phyloP scores from a whole-genome alignment of 2,329 filamentous ascomycete genomes.

The Ophiostoma sp. region DNA sequence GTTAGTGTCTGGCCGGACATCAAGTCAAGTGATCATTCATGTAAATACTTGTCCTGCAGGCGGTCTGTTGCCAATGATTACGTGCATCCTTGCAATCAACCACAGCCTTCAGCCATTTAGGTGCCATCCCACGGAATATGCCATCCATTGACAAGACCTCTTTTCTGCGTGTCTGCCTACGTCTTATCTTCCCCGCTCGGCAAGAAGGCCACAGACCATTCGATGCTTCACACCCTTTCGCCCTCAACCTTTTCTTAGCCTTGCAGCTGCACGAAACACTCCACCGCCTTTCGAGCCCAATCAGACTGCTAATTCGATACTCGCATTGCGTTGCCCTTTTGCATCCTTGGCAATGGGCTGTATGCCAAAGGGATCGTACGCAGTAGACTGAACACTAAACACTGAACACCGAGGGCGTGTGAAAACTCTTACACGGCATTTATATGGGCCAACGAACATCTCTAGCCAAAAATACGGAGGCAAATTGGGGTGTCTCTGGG shows the following conservation, averaged over 20 bases:
- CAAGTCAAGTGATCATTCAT: not conserved
- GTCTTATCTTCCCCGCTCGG: conserved; percentile 4
- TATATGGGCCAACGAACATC: too few relatives aligned
- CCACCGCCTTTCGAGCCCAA: not conserved
- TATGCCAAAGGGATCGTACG: not conserved
- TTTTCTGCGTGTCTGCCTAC: not conserved
- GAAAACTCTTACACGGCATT: not conserved
- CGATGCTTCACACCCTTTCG: conserved; percentile 4
- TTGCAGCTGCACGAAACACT: conserved; percentile 10
- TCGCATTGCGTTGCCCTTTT: not conserved
- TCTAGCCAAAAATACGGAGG: too few relatives aligned
- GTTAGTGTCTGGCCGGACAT: too few relatives aligned
- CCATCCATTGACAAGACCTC: not conserved
- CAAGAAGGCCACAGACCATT: not conserved
- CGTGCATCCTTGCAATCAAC: conserved; percentile 3
- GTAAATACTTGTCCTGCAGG: not conserved
- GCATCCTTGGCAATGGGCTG: not conserved
- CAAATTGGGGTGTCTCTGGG: not conserved
- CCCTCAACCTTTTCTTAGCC: not conserved
- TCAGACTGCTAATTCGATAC: not conserved
- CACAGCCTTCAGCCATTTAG: too few relatives aligned
- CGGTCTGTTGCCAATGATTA: not conserved
- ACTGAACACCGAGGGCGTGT: not conserved
- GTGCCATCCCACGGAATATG: not conserved
- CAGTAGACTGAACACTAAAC: not conserved